A percentile compares a stretch with the other conserved stretches of the same genome.
These are phyloP conservation scores for Blastocystis sp. DNA, from an alignment of 352 stramenopile species.

Conservation along the genomic window DNA sequence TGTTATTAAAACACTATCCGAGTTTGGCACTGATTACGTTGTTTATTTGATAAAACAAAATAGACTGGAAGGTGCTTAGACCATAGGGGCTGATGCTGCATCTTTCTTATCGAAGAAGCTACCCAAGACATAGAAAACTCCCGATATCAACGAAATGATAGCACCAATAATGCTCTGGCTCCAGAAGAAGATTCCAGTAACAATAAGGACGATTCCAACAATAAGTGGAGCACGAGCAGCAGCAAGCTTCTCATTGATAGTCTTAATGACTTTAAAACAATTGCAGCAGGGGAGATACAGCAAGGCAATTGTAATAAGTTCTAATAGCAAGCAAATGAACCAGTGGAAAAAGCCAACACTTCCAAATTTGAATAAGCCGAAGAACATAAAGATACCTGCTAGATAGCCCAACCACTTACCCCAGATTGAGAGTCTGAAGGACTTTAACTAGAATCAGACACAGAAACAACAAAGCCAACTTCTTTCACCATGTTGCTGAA, in stretches of 20 bases:
- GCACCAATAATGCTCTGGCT: background rate
- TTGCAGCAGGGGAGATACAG: background rate
- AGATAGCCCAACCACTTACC: constrained; percentile 30
- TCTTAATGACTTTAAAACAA: background rate
- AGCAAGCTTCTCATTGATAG: constrained; percentile 26
- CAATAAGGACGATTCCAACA: background rate
- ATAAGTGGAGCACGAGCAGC: background rate
- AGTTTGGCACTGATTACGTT: background rate
- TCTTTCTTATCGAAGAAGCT: constrained; percentile 39
- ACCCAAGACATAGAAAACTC: constrained; percentile 31
- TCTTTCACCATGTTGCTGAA: constrained; percentile 27
- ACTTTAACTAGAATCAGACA: constrained; percentile 20
- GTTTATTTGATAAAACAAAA: constrained; percentile 16
- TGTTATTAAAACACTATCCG: background rate
- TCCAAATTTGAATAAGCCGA: background rate
- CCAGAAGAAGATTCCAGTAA: background rate
- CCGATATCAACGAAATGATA: background rate
- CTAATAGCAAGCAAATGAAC: background rate
- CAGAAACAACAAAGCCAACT: background rate
- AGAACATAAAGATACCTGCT: background rate
- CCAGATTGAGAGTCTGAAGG: constrained; percentile 22
- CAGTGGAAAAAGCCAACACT: background rate
- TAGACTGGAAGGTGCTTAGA: background rate
- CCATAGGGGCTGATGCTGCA: constrained; percentile 22
- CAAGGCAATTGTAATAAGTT: background rate